A percentile compares a stretch with the other conserved stretches of the same genome.
Evolutionary conservation across 768 basidiomycete genomes (phyloP).

Genomic region (Tylopilus plumbeoviolaceoides): DNA sequence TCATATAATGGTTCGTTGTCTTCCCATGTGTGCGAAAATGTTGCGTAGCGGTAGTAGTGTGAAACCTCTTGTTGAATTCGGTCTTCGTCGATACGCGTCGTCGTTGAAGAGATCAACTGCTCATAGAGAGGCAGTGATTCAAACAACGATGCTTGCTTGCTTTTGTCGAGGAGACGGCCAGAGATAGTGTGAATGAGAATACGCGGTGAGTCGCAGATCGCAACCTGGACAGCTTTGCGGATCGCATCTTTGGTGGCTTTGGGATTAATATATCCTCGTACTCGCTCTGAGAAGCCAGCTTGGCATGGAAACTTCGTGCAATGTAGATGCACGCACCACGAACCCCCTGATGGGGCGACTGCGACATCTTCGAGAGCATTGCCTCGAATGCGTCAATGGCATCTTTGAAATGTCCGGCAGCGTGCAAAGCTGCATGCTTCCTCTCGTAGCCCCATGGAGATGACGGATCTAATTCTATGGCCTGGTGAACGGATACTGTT

Average conservation of each 20-base stretch:
- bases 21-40: not conserved
- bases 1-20: not conserved
- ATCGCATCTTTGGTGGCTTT: not conserved
- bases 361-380: not conserved
- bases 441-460: not conserved
- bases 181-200: not conserved
- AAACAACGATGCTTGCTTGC: slow-evolving; percentile 3
- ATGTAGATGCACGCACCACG: not conserved
- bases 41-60: slow-evolving; percentile 1
- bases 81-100: not conserved
- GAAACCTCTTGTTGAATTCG: slow-evolving; percentile 1
- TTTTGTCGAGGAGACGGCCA: slow-evolving; percentile 4
- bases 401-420: not conserved
- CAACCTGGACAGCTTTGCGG: not conserved
- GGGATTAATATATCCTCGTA: not conserved
- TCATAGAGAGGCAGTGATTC: not conserved
- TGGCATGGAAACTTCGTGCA: too few relatives aligned
- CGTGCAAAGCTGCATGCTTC: not conserved
- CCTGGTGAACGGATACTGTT: not conserved
- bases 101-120: slow-evolving; percentile 9
- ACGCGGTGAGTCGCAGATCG: not conserved
- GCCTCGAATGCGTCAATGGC: not conserved
- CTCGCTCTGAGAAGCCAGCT: not conserved
- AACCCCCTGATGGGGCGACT: not conserved
- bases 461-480: not conserved